Base-by-base conservation (phyloP, 352 stramenopile species). In the Pythium phragmiticola region DNA sequence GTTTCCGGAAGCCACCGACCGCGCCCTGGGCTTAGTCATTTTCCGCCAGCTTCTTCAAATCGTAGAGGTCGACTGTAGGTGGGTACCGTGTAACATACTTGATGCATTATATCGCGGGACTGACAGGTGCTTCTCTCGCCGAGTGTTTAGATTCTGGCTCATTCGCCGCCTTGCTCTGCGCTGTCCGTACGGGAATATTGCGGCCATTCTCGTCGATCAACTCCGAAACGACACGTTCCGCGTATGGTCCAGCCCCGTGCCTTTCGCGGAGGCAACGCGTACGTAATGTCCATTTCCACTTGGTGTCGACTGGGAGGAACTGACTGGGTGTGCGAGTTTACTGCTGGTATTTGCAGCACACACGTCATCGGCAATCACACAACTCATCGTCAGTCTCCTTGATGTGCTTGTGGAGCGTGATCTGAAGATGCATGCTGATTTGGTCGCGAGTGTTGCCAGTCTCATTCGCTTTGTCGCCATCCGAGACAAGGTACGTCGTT, bases 111-210 rank as follows among this genome's bases (percentile, higher is more conserved):
- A 23, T 48, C 13, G 13, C 7, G 16, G 14, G 45, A 50, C 1
- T 30, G 45, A 50, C 5, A 33, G 45, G 16, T 47, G 14, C 16
- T 47, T n/a, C 8, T 47, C 6, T 7, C 19, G 2, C 16, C 21
- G 45, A 19, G n/a, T 37, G 26, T 41, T 5, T 39, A 89, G 83
- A 9, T 89, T 92, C 55, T 72, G 47, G 50, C 30, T 90, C 37
- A 60, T 90, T 13, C 61, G 51, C n/a, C 48, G 45, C 16, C 42
- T 93, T 14, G 55, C 72, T 4, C 54, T 82, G 14, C 74, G 78
- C 37, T 94, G 84, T 45, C 84, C 82, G 3, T 94, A 92, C 57
- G 82, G 74, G 9, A 94, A 94, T 19, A 79, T 90, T 13, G 62
- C 68, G 11, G 84, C 84, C 6, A 72, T 88, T 17, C 50, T 94